Percentiles rank a stretch among this genome's conserved stretches.
These are phyloP conservation scores for Cytospora piceae DNA, from an alignment of 2,329 filamentous ascomycete species.

Conservation along the genomic window DNA sequence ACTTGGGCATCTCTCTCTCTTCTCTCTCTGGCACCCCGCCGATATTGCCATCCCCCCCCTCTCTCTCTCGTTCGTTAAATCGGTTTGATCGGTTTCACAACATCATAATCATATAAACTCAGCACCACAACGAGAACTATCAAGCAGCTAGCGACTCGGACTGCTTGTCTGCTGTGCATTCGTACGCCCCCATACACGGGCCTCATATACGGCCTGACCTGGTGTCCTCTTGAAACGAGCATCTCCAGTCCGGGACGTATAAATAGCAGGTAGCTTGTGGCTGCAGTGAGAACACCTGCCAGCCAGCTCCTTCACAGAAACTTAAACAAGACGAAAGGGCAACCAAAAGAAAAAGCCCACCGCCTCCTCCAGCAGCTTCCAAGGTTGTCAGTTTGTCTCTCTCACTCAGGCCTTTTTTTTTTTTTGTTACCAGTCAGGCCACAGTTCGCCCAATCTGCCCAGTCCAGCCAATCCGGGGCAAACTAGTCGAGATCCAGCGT, in stretches of 20 bases:
- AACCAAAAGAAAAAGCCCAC: too few relatives aligned
- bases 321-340: too few relatives aligned
- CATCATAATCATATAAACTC: not conserved
- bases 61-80: not conserved
- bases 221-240: not conserved
- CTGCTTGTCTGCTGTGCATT: not conserved
- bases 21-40: not conserved
- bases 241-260: not conserved
- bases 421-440: not conserved
- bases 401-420: too few relatives aligned
- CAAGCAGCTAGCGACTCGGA: not conserved
- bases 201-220: not conserved
- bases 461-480: slow-evolving; percentile 3
- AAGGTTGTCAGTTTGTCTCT: too few relatives aligned
- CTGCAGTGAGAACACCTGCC: not conserved
- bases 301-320: not conserved
- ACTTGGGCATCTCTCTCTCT: not conserved
- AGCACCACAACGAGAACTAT: not conserved
- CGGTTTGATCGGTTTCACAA: not conserved
- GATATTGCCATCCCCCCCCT: not conserved
- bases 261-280: not conserved
- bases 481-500: not conserved
- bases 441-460: not conserved
- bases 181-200: not conserved
- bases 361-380: not conserved